Evolutionary conservation across 768 basidiomycete species (phyloP), one percentile per base, ranked within the genome.

Genomic region (Tulasnella sp.): DNA sequence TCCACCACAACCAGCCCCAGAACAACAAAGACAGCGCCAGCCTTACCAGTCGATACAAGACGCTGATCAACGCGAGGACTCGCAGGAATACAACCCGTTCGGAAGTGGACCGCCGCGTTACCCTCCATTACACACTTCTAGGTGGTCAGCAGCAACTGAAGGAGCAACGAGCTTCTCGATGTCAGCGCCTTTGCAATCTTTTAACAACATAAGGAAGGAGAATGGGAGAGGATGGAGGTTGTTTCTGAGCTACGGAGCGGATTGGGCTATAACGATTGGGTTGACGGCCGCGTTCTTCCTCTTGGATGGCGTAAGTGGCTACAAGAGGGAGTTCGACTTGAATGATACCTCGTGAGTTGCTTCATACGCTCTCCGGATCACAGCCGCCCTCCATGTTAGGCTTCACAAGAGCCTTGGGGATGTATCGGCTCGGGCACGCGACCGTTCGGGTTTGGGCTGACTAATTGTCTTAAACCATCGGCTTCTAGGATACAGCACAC

Each of bases 291-390:
- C 69, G 5, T 90, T 91, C 80, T 87, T 87, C 77, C 83, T 85
- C 11, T 80, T 93, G 22, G 83, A 91, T 76, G 78, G 80, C 19
- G 81, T 93, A 9, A 81, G 87, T 67, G 91, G 91, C 7, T 95
- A 88, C 80, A 84, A 88, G 78, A 82, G 94, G 72, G 84, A 86
- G 62, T 96, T 96, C 79, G 92, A 91, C 1, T 80, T 94, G 34
- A 80, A 83, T 44, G 94, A 96, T 80, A 87, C 86, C n/a, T 86
- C 91, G 88, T 92, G 76, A 75, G 89, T 37, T 59, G 22, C 52
- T 32, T 29, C 3, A 22, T 2, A 11, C 32, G 26, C 52, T 59
- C 52, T n/a, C n/a, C n/a, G n/a, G n/a, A n/a, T n/a, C n/a, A n/a
- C n/a, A n/a, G n/a, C n/a, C n/a, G n/a, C n/a, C n/a, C n/a, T 11